Base-by-base conservation (phyloP, 1,139 yeast species). In the Candida neerlandica region DNA sequence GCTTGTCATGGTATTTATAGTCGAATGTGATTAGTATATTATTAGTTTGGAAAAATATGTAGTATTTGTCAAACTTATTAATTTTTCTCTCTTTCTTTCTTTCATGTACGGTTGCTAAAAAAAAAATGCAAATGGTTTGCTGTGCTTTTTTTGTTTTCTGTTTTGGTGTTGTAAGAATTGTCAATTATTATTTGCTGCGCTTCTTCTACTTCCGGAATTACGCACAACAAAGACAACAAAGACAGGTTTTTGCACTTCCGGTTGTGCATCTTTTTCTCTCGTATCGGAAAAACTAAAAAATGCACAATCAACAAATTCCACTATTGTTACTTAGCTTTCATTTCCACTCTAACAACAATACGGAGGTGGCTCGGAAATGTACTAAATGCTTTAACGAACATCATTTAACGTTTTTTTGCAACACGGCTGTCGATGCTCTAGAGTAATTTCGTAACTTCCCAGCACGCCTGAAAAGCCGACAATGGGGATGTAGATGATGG, bases 21-120 rank as follows among this genome's bases (percentile, higher is more conserved):
- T 37, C 29, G 41, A 21, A 29, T 14, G n/a, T 26, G 41, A 5
- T 21, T 19, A 21, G 5, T 19, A 9, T 9, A 6, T 14, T 33
- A 11, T 5, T n/a, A n/a, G n/a, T n/a, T n/a, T n/a, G n/a, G n/a
- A n/a, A n/a, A n/a, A n/a, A 11, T 15, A 10, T 9, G 39, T 37
- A 12, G 29, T 11, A 37, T 37, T 37, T 37, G 41, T 37, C 41
- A 37, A 37, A 21, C 15, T 37, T 37, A 37, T 37, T 37, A 37
- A 37, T 37, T 16, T 37, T 37, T 37, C 14, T 37, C n/a, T n/a
- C n/a, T n/a, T n/a, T n/a, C n/a, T 5, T 21, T 4, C 9, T 37
- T 19, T 23, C 27, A 19, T 37, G 41, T 14, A 21, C 10, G 15
- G n/a, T 21, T 26, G 41, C 16, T 37, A 19, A 37, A 37, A 37